Percentiles rank a stretch among this genome's conserved stretches.
Conservation (phyloP, 768 basidiomycete species). For the Mycena haematopus region DNA sequence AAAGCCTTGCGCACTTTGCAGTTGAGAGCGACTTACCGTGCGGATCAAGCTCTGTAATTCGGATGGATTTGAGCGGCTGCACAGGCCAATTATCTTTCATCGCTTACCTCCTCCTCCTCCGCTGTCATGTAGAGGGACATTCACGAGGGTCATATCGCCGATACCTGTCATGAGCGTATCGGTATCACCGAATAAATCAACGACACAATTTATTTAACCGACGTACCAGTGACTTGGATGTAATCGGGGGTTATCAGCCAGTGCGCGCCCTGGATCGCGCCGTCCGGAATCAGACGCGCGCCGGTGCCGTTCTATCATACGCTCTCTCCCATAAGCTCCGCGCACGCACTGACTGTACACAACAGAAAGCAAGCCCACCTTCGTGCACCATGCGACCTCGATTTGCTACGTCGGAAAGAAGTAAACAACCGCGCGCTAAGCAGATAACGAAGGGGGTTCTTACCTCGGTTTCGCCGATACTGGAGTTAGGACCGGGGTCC, state of each 20-base stretch:
- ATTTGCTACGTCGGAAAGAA: constrained; percentile 39
- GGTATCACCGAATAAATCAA: constrained; percentile 33
- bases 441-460: not conserved
- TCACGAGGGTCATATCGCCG: constrained; percentile 70
- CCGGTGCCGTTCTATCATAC: constrained; percentile 60
- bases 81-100: not conserved
- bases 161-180: constrained; percentile 45
- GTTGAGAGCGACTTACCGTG: constrained; percentile 48
- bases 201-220: not conserved
- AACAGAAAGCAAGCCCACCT: constrained; percentile 30
- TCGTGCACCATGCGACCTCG: constrained; percentile 52
- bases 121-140: constrained; percentile 63
- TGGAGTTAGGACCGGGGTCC: constrained; percentile 53
- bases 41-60: constrained; percentile 61
- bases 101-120: constrained; percentile 57
- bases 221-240: constrained; percentile 68
- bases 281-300: constrained; percentile 73
- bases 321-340: constrained; percentile 1
- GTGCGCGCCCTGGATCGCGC: constrained; percentile 70
- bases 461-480: constrained; percentile 70
- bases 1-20: not conserved
- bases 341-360: too few relatives aligned
- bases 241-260: constrained; percentile 79
- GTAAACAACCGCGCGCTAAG: constrained; percentile 1
- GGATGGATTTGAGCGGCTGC: not conserved